phyloP scores from a whole-genome alignment of 805 yeast species.

The Wickerhamomyces queroliae region DNA sequence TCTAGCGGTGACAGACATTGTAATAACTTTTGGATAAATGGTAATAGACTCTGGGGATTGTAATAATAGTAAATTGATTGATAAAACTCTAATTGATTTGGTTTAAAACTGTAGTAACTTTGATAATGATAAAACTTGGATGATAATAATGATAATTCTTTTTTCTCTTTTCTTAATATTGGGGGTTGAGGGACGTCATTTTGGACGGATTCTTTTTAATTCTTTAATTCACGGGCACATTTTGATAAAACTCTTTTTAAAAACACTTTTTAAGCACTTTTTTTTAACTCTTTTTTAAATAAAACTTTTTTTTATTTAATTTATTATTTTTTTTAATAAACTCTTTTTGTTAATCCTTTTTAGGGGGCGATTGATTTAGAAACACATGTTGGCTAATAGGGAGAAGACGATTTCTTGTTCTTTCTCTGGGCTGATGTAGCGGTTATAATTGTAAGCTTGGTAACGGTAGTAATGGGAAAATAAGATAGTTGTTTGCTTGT shows the following conservation, averaged over 20 bases:
- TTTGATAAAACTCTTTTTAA: conserved; percentile 11
- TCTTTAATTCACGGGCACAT: conserved; percentile 19
- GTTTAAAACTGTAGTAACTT: conserved; percentile 3
- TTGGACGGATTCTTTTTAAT: conserved; percentile 16
- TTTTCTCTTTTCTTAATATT: conserved; percentile 1
- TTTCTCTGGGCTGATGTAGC: neutral
- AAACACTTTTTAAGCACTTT: conserved; percentile 5
- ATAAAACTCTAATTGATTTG: neutral
- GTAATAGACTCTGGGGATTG: neutral
- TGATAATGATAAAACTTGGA: conserved; percentile 3
- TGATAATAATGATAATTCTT: neutral
- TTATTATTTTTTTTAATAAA: conserved; percentile 1
- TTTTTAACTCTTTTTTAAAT: conserved; percentile 5
- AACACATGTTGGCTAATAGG: conserved; percentile 17
- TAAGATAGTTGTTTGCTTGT: neutral
- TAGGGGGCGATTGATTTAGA: conserved; percentile 16
- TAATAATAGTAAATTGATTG: neutral
- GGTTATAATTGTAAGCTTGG: neutral
- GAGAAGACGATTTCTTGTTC: neutral
- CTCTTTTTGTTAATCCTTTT: conserved; percentile 1
- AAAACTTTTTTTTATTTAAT: conserved; percentile 8
- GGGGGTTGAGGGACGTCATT: conserved; percentile 17
- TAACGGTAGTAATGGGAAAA: conserved; percentile 1
- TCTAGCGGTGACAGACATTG: conserved; percentile 4
- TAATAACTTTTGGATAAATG: conserved; percentile 3